Percentiles rank a stretch among this genome's conserved stretches.
Conservation (phyloP, 129 eudicot species). For the Logfia minima region DNA sequence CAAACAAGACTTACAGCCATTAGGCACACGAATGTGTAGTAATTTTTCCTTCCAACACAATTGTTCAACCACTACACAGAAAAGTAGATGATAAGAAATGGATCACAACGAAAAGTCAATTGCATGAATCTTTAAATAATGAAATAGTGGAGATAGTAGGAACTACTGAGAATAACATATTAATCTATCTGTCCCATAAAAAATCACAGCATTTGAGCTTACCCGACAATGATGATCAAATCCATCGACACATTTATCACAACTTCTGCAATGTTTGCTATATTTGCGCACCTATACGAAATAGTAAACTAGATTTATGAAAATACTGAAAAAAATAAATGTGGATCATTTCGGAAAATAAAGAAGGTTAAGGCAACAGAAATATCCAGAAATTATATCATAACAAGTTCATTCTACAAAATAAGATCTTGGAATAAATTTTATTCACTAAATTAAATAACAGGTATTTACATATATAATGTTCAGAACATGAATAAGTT, state of each 20-base stretch:
- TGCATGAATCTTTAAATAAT: not conserved
- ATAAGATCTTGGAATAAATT: not conserved
- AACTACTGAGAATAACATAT: not conserved
- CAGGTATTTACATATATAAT: too few species aligned
- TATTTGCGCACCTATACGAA: constrained; percentile 78
- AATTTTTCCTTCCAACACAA: constrained; percentile 91
- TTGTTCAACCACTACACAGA: constrained; percentile 89
- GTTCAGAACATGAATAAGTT: not conserved
- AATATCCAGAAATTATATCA: not conserved
- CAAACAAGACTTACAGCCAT: constrained; percentile 86
- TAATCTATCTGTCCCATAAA: not conserved
- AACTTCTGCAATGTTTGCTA: constrained; percentile 99
- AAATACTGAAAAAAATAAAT: not conserved
- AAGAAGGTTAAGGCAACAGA: not conserved
- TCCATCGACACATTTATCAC: constrained; percentile 98
- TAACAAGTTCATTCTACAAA: not conserved
- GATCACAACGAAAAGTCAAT: not conserved
- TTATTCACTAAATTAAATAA: too few species aligned
- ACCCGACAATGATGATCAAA: constrained; percentile 99
- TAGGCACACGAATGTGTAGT: constrained; percentile 68
- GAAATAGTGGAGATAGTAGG: not conserved
- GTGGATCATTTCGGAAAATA: not conserved
- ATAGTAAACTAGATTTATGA: constrained; percentile 8
- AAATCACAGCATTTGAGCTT: not conserved
- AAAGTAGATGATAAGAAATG: constrained; percentile 1